Evolutionary conservation across 805 yeast genomes (phyloP), one percentile per base, ranked within the genome.

Genomic region (Myxozyma sirexii): DNA sequence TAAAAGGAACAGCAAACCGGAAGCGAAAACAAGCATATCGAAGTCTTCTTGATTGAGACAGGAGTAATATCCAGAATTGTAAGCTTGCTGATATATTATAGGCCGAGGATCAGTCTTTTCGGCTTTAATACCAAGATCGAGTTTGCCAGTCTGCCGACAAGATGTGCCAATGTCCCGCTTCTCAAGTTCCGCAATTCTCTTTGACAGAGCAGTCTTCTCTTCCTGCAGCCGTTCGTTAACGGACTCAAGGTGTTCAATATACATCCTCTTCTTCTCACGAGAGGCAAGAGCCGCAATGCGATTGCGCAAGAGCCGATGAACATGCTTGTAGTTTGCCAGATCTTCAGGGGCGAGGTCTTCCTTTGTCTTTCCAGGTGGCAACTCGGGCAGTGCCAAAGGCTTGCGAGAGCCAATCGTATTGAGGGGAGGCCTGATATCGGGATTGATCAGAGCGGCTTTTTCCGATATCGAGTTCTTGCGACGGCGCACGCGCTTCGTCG

Each of bases 271-370:
- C 56, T 62, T 62, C 51, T 62, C 66, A 15, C 66, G 44, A 3
- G 66, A 62, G 17, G 66, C 64, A 15, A 62, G 45, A 13, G 66
- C 66, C 19, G 66, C 66, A 21, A 62, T 58, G 7, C 66, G 57
- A n/a, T 62, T 62, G 17, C 66, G 55, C 46, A 62, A 38, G 35
- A 62, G 41, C 3, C 66, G 54, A 15, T 55, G 64, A 17, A 60
- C 61, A 31, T 62, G 66, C 50, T 62, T 62, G 43, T 60, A 62
- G 26, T 62, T 45, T 26, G 63, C 66, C 24, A 62, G 46, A 8
- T 60, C 64, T 12, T 61, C 66, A 8, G 66, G 66, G 2, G 41
- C 54, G n/a, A 62, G 41, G 27, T 62, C 65, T 15, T 62, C 66
- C 45, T 62, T 62, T 15, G 66, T 62, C 53, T 62, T 60, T 3